Base-by-base conservation (phyloP, 2,329 filamentous ascomycete species). In the Neophaeococcomyces aloes region DNA sequence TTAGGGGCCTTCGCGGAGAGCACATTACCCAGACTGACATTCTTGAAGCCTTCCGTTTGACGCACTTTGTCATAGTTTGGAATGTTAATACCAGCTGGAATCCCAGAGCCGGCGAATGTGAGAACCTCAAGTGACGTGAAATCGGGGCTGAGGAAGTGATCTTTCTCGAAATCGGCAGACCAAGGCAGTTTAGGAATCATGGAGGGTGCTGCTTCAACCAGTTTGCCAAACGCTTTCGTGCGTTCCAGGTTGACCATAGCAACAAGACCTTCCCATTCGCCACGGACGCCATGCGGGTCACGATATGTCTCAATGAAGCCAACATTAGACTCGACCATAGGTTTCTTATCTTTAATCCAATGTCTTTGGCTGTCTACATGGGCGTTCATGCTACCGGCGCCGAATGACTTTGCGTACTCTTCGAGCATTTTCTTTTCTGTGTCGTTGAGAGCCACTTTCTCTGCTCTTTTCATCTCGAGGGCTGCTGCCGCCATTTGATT, bases 71-170 rank as follows among this genome's bases (percentile, higher is more conserved):
- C 72, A 51, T 74, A 74, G 54, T 76, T 75, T n/a, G 71, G 71
- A 15, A 71, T 65, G 27, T 44, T 44, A 33, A 44, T 44, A 27
- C 41, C 75, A 11, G 74, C 75, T 15, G 76, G 76, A 36, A 80
- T 77, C 46, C 75, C 76, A 42, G 71, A 75, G 7, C 75, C 74
- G 17, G 76, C 74, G 55, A 95, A 95, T 1, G 83, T 86, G 48
- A 95, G 65, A 2, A 95, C 87, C 62, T 98, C 91, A 1, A 96
- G 72, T 7, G 84, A 91, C 0, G 91, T 96, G 59, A 98, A 98
- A 61, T 98, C 91, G 0, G 91, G 91, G 41, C 86, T 89, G 29
- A 94, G 66, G 64, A 98, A 98, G 58, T 83, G 87, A 68, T 95
- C 88, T 65, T 96, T 96, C 61, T 98, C 91, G 53, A 96, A 98